These are phyloP conservation scores for Tulasnella sp. DNA, from an alignment of 768 basidiomycete genomes.

Conservation along the genomic window DNA sequence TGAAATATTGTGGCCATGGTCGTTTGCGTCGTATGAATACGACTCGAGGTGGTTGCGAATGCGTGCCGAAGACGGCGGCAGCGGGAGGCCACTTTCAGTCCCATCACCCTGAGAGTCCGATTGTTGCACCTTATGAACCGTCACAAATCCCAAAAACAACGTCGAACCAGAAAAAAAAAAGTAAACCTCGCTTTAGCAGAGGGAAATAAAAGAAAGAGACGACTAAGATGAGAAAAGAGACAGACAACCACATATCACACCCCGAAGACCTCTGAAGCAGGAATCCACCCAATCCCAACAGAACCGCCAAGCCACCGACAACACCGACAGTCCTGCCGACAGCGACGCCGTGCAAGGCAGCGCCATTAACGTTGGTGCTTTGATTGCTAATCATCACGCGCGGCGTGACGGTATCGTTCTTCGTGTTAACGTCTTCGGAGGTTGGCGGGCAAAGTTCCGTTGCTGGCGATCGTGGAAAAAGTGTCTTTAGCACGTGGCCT, in stretches of 20 bases:
- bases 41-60: too few species aligned
- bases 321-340: not conserved
- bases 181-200: not conserved
- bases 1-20: not conserved
- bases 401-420: slow-evolving; percentile 24
- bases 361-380: slow-evolving; percentile 23
- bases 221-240: not conserved
- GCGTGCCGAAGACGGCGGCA: too few species aligned
- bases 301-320: not conserved
- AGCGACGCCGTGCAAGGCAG: not conserved
- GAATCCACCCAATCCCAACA: slow-evolving; percentile 9
- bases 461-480: slow-evolving; percentile 48
- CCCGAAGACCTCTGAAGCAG: not conserved
- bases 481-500: too few species aligned
- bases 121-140: not conserved
- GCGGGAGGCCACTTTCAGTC: too few species aligned
- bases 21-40: not conserved
- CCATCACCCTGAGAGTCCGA: too few species aligned
- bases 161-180: not conserved
- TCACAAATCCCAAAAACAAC: not conserved
- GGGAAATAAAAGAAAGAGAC: not conserved
- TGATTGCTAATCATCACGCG: slow-evolving; percentile 21
- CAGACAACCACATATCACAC: not conserved
- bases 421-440: slow-evolving; percentile 27
- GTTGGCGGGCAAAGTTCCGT: slow-evolving; percentile 27